phyloP scores from a whole-genome alignment of 2,329 filamentous ascomycete species.

The Microsporum audouinii region DNA sequence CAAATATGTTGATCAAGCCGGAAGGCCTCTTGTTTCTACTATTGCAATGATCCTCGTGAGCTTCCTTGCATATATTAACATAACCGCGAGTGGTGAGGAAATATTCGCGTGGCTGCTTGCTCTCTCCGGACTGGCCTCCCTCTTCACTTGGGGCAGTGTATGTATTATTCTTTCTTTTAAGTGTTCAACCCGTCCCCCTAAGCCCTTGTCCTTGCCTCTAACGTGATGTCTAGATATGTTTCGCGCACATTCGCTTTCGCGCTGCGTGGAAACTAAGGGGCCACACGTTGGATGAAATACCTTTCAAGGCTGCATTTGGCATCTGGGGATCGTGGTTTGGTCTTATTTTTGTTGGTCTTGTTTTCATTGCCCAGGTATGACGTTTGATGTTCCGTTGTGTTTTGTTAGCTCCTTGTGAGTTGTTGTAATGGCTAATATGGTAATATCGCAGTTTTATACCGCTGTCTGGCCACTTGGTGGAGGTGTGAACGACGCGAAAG shows the following conservation, averaged over 20 bases:
- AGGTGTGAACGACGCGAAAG: constrained; percentile 13
- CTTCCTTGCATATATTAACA: constrained; percentile 32
- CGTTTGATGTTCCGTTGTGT: constrained; percentile 6
- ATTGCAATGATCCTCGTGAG: constrained; percentile 32
- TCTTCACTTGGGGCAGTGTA: constrained; percentile 53
- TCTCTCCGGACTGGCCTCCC: constrained; percentile 49
- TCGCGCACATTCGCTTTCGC: constrained; percentile 58
- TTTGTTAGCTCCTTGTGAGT: neutral
- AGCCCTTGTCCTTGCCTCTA: neutral
- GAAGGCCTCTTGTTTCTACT: constrained; percentile 35
- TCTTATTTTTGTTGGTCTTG: constrained; percentile 42
- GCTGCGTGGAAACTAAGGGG: constrained; percentile 47
- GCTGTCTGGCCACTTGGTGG: constrained; percentile 19
- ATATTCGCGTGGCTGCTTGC: constrained; percentile 56
- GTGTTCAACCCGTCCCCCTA: neutral
- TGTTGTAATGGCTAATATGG: neutral
- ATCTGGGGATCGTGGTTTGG: constrained; percentile 52
- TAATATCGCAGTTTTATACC: constrained; percentile 18
- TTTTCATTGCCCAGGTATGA: constrained; percentile 40
- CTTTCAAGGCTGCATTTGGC: constrained; percentile 49
- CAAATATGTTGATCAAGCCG: constrained; percentile 36
- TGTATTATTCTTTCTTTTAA: constrained; percentile 4
- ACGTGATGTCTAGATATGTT: constrained; percentile 37
- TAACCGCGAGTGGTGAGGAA: constrained; percentile 34
- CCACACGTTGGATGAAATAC: constrained; percentile 49